These are phyloP conservation scores for Pythium dissimile DNA, from an alignment of 352 stramenopile species.

Conservation along the genomic window DNA sequence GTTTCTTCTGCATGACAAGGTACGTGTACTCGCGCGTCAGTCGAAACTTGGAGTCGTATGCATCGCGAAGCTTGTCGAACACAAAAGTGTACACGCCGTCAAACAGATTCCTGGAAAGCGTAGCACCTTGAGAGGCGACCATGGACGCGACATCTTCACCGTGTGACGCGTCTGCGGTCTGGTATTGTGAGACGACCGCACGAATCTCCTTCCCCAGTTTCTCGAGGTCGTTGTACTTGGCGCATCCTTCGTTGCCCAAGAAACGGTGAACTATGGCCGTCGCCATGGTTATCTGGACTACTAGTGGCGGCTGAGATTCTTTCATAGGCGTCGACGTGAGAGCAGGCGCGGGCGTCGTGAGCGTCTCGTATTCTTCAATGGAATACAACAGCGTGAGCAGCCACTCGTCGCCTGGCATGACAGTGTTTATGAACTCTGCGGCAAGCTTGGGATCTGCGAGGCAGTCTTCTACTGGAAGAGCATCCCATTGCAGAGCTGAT, in stretches of 20 bases:
- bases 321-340: background rate
- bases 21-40: slow-evolving; percentile 30
- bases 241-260: background rate
- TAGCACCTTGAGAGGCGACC: slow-evolving; percentile 1
- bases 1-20: slow-evolving; percentile 16
- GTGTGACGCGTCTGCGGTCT: no score
- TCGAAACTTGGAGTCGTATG: slow-evolving; percentile 30
- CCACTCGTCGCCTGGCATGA: slow-evolving; percentile 30
- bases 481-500: slow-evolving; percentile 1
- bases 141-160: background rate
- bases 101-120: slow-evolving; percentile 29
- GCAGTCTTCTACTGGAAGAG: slow-evolving; percentile 32
- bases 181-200: slow-evolving; percentile 8
- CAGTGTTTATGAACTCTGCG: slow-evolving; percentile 37
- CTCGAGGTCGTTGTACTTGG: background rate
- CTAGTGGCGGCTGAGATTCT: slow-evolving; percentile 12
- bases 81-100: slow-evolving; percentile 26
- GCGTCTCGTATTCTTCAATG: slow-evolving; percentile 41
- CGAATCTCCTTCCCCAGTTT: slow-evolving; percentile 7
- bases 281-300: slow-evolving; percentile 26
- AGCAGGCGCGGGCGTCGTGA: slow-evolving; percentile 14
- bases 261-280: slow-evolving; percentile 33
- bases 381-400: slow-evolving; percentile 37
- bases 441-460: slow-evolving; percentile 40
- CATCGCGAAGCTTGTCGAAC: slow-evolving; percentile 22